Evolutionary conservation across 345 rosid species (phyloP).

Genomic region (Lumnitzera racemosa): DNA sequence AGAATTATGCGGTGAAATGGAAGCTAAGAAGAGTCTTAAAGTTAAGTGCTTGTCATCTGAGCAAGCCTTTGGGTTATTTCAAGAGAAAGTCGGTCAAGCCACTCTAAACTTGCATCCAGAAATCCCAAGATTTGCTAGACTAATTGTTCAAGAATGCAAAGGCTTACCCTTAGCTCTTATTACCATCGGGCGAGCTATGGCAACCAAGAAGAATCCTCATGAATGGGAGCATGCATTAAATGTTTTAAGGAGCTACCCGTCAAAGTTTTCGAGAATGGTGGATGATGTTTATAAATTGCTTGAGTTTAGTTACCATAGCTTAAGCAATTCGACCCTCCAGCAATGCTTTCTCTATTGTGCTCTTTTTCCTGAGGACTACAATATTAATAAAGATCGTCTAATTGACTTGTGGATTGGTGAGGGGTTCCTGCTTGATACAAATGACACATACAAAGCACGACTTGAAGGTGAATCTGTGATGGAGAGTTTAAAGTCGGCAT

Average conservation of each 20-base stretch:
- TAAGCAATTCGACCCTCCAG: not conserved
- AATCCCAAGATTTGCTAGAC: conserved; percentile 3
- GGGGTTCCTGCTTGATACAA: conserved; percentile 16
- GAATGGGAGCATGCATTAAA: conserved; percentile 11
- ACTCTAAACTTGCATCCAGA: conserved; percentile 5
- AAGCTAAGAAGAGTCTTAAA: conserved; percentile 8
- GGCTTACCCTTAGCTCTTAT: conserved; percentile 16
- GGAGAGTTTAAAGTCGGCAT: conserved; percentile 13
- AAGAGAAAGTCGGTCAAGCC: conserved; percentile 8
- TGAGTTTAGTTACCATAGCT: conserved; percentile 4
- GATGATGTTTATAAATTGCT: not conserved
- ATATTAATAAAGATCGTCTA: not conserved
- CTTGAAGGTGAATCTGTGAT: conserved; percentile 22
- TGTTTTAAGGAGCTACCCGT: not conserved
- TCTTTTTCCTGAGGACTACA: conserved; percentile 17
- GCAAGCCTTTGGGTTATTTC: conserved; percentile 16
- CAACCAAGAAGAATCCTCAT: conserved; percentile 2
- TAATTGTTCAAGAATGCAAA: conserved; percentile 1
- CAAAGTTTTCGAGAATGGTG: conserved; percentile 3
- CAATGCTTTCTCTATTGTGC: conserved; percentile 10
- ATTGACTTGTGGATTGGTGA: conserved; percentile 21
- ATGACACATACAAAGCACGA: not conserved
- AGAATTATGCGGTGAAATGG: conserved; percentile 22
- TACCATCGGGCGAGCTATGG: conserved; percentile 14
- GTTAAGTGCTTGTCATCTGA: conserved; percentile 7